Base-by-base conservation (phyloP, 768 basidiomycete genomes). In the Tylopilus vinaceipallidus region DNA sequence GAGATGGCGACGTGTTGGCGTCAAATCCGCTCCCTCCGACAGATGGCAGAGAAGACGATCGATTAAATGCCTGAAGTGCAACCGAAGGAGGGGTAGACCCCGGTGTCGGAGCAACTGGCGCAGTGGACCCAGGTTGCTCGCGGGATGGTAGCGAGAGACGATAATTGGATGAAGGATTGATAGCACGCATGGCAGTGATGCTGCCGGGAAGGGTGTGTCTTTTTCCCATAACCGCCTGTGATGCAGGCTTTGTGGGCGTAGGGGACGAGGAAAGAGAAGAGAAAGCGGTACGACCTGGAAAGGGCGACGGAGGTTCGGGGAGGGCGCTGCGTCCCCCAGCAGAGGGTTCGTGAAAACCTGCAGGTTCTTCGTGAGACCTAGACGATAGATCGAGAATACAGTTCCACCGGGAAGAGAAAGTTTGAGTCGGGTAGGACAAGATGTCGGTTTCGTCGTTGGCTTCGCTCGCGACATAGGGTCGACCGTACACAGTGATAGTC, bases 321-420 rank as follows among this genome's bases (percentile, higher is more conserved):
- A 89, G 74, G 8, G 74, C 79, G 60, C 80, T 55, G 13, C 53
- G 68, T 45, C 59, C 54, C 13, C 23, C 54, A 41, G 26, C 54
- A 47, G 47, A 42, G 19, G 47, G 39, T 43, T 54, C 61, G 26
- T 50, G 52, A 24, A 56, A 45, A 47, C 55, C 54, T 42, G 26
- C 32, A 37, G 58, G 53, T 55, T 58, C 55, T 52, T 67, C 55
- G 27, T 27, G 56, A 19, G 56, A 58, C 42, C 59, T 66, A 3
- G 77, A 60, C 2, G 79, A 70, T n/a, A 97, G 75, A 64, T 95
- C 91, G 17, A 97, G 80, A 2, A 90, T 74, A 56, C 91, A 94
- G 56, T 91, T 95, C 94, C 94, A 97, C 26, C 85, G 75, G 1
- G 93, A 94, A 0, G 84, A 80, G 66, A 94, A 97, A 0, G 81